These are phyloP conservation scores for Patellifolia procumbens DNA, from an alignment of 179 eudicot species.

Conservation along the genomic window DNA sequence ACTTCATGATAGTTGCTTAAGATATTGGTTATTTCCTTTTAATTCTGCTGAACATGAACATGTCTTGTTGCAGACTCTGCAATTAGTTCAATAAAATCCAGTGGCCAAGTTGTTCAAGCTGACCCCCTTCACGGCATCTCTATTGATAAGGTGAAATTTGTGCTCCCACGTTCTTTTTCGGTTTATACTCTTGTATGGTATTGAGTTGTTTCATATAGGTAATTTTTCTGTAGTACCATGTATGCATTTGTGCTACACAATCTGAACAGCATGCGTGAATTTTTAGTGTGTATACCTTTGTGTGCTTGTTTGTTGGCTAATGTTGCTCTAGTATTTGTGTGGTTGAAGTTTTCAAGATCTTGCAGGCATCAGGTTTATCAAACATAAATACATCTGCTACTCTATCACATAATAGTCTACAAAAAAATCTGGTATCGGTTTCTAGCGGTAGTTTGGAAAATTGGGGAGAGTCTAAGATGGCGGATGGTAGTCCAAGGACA, in stretches of 20 bases:
- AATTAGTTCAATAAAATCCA: constrained; percentile 21
- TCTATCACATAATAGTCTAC: constrained; percentile 25
- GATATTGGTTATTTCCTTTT: neutral
- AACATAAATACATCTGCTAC: constrained; percentile 21
- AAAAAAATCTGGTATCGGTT: constrained; percentile 25
- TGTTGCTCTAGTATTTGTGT: neutral
- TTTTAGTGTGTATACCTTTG: neutral
- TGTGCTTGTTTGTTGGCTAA: neutral
- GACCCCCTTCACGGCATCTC: constrained; percentile 8
- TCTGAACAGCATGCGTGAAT: neutral
- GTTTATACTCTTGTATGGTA: neutral
- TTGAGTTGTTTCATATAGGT: neutral
- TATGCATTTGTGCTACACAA: constrained; percentile 1
- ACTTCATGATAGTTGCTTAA: constrained; percentile 7
- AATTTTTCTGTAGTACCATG: neutral
- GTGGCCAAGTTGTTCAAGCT: constrained; percentile 22
- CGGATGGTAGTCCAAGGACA: constrained; percentile 78
- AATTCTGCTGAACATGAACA: neutral
- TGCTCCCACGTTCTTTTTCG: neutral
- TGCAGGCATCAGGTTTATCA: constrained; percentile 22
- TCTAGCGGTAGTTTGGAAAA: constrained; percentile 30
- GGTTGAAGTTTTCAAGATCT: neutral
- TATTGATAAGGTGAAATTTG: constrained; percentile 23
- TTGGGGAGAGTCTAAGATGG: constrained; percentile 57
- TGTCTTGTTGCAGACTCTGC: constrained; percentile 20